A percentile compares a stretch with the other conserved stretches of the same genome.
Evolutionary conservation across 2,329 filamentous ascomycete species (phyloP).

Genomic region (Cordyceps militaris): DNA sequence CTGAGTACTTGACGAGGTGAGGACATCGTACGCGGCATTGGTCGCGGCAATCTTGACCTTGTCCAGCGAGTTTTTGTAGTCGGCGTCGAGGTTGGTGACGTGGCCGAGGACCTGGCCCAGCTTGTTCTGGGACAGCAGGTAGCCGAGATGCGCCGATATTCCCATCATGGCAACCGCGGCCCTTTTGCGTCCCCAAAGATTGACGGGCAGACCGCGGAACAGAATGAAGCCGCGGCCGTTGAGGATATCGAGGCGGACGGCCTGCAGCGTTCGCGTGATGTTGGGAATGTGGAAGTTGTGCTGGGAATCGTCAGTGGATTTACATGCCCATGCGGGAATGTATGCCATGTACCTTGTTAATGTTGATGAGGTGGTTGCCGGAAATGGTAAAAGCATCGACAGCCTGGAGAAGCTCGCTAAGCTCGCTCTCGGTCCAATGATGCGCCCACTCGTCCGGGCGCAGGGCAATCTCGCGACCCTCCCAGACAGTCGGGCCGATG

Average conservation of each 20-base stretch:
- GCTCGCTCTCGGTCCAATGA: constrained; percentile 56
- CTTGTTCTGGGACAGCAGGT: constrained; percentile 78
- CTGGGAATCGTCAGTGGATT: constrained; percentile 16
- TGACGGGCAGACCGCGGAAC: constrained; percentile 77
- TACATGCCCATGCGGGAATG: neutral
- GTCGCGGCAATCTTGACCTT: constrained; percentile 83
- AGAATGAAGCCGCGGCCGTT: constrained; percentile 83
- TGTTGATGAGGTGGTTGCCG: constrained; percentile 62
- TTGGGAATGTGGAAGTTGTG: constrained; percentile 32
- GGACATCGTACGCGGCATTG: constrained; percentile 1
- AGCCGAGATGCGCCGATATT: constrained; percentile 72
- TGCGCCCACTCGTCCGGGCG: constrained; percentile 67
- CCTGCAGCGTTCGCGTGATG: constrained; percentile 25
- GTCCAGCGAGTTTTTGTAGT: constrained; percentile 60
- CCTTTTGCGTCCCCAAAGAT: constrained; percentile 69
- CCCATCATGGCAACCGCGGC: constrained; percentile 81
- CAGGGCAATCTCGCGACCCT: constrained; percentile 53
- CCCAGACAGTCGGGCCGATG: constrained; percentile 66
- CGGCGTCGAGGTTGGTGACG: constrained; percentile 78
- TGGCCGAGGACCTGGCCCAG: constrained; percentile 78
- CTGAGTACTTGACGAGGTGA: neutral
- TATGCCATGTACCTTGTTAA: constrained; percentile 28
- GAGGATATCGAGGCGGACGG: constrained; percentile 38
- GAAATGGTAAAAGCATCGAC: constrained; percentile 63
- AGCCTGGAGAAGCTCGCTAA: constrained; percentile 56